Base-by-base conservation (phyloP, 2,329 filamentous ascomycete species). In the Alternaria sp. region DNA sequence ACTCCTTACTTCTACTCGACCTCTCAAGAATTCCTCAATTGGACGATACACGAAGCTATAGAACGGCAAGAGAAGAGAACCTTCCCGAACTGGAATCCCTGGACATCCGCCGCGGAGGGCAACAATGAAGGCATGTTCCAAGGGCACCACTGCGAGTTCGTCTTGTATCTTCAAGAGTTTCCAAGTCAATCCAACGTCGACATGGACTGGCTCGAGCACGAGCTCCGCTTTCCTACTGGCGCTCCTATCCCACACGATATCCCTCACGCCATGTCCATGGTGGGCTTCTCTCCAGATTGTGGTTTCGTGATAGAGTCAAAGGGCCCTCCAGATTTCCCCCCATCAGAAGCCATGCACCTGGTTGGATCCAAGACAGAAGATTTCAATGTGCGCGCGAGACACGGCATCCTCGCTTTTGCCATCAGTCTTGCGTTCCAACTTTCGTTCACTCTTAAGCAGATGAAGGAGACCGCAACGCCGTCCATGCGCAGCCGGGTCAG, bases 91-190 rank as follows among this genome's bases (percentile, higher is more conserved):
- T 79, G 79, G 66, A 90, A 92, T 72, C 92, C 93, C 0, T 97
- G 93, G 93, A 88, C 89, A 3, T 91, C 92, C 3, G 88, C 88
- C 57, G 82, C 89, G 4, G 87, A 91, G 65, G 88, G 84, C 6
- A 71, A 69, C 19, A 77, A 73, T 11, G 85, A 87, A 21, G 89
- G 91, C 64, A 81, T 86, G 11, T 85, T 86, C 62, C 80, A 86
- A 32, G 93, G 93, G 0, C 91, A 92, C 69, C 91, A 92, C 70
- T 99, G 96, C 84, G 96, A 99, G 79, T 93, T 93, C 74, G 83
- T 99, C 54, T 83, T 97, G 58, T 98, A 94, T 78, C 83, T 95
- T 28, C 96, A 98, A 77, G 85, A 95, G 44, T 63, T 66, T 4
- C 67, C 68, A 11, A 67, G 59, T 23, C 74, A 72, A 23, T 65